Conservation (phyloP, 2,329 filamentous ascomycete species). For the Chaetomium globosum region DNA sequence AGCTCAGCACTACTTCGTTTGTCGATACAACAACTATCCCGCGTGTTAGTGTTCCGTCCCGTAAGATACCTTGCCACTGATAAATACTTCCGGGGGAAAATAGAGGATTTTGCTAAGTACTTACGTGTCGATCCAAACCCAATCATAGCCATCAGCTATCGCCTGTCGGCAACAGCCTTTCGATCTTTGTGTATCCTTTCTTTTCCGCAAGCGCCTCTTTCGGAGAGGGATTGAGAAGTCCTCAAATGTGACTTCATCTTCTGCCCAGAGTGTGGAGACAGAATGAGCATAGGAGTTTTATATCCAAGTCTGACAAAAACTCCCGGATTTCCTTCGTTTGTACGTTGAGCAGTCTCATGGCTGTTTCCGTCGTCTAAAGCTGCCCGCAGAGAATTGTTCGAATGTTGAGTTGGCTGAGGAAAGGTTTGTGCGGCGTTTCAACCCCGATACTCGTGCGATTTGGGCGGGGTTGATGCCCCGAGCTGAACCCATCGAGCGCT, state of each 20-base stretch:
- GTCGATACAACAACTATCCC: constrained; percentile 29
- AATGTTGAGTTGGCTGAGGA: no score
- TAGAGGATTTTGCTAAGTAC: neutral
- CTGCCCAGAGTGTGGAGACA: constrained; percentile 28
- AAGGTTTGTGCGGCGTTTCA: no score
- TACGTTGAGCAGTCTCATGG: constrained; percentile 25
- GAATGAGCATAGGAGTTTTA: constrained; percentile 25
- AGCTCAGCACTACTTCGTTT: constrained; percentile 26
- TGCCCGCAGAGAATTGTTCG: no score
- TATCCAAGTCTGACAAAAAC: constrained; percentile 14
- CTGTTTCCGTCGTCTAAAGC: neutral
- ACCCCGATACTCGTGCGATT: no score
- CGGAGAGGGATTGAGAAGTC: neutral
- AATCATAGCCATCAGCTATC: neutral
- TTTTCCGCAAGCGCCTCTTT: neutral
- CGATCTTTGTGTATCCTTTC: constrained; percentile 22
- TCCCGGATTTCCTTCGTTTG: constrained; percentile 4
- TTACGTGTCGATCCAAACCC: constrained; percentile 9
- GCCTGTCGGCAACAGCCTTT: constrained; percentile 11
- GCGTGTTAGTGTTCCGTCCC: neutral
- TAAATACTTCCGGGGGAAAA: neutral
- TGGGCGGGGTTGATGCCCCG: no score
- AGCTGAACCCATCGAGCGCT: no score
- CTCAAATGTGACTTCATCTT: constrained; percentile 25
- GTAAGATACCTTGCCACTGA: no score